Evolutionary conservation across 2,329 filamentous ascomycete genomes (phyloP).

Genomic region (Hyphodiscus sp.): DNA sequence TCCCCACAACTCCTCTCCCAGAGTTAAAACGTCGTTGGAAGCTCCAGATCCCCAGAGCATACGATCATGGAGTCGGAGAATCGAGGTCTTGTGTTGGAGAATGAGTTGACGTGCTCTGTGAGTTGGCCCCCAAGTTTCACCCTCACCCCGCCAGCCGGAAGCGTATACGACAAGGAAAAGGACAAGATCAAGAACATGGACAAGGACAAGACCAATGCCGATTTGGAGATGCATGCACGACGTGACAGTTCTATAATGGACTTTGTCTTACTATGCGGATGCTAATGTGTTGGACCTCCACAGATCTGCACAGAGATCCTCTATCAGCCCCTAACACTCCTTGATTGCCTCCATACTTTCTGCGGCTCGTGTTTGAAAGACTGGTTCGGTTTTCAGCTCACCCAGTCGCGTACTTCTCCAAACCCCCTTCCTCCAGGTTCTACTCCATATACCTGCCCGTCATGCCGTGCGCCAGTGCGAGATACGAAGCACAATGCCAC

Average conservation of each 20-base stretch:
- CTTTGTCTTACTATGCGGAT: constrained; percentile 1
- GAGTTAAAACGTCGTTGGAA: neutral
- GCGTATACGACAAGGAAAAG: constrained; percentile 1
- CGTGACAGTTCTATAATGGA: constrained; percentile 5
- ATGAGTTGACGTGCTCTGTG: constrained; percentile 92
- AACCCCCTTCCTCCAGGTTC: constrained; percentile 18
- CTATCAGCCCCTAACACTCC: constrained; percentile 82
- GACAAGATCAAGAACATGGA: too few species aligned
- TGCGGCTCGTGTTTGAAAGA: constrained; percentile 93
- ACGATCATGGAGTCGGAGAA: constrained; percentile 44
- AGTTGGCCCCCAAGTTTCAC: constrained; percentile 33
- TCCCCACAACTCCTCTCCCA: constrained; percentile 3
- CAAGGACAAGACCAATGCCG: too few species aligned
- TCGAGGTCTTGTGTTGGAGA: constrained; percentile 68
- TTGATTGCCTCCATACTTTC: constrained; percentile 93
- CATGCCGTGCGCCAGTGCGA: constrained; percentile 80
- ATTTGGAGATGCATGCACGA: constrained; percentile 5
- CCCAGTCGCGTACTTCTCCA: constrained; percentile 20
- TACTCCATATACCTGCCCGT: constrained; percentile 74
- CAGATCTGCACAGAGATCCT: constrained; percentile 96
- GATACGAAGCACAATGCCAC: constrained; percentile 87
- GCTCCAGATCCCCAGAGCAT: constrained; percentile 1
- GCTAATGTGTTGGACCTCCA: constrained; percentile 10
- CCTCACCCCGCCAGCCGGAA: neutral
- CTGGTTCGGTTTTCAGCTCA: constrained; percentile 77